These are phyloP conservation scores for Rhizopus sp. DNA, from an alignment of 371 early-diverging fungal species.

Conservation along the genomic window DNA sequence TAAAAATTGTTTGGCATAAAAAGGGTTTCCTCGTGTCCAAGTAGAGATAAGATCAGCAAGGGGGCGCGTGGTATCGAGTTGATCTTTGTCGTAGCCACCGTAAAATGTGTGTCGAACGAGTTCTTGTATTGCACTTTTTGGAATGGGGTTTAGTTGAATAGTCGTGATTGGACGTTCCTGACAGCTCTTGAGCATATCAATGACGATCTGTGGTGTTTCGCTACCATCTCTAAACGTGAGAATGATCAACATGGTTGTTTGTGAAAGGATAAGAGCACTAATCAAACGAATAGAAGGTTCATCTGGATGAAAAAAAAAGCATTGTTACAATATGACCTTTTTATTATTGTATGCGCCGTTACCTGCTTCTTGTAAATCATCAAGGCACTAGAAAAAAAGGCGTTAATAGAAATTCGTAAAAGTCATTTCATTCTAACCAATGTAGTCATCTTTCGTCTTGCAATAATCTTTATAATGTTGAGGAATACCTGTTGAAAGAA, in stretches of 20 bases:
- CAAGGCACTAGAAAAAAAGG: conserved; percentile 32
- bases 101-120: conserved; percentile 41
- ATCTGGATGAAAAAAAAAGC: conserved; percentile 24
- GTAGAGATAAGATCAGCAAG: conserved; percentile 35
- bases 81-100: conserved; percentile 20
- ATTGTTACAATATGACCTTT: background rate
- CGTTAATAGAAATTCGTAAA: background rate
- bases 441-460: conserved; percentile 41
- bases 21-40: conserved; percentile 48
- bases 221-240: conserved; percentile 42
- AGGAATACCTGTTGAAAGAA: conserved; percentile 34
- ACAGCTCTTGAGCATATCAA: conserved; percentile 16
- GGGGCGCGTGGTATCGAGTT: conserved; percentile 14
- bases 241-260: conserved; percentile 42
- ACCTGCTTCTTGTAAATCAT: conserved; percentile 55
- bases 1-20: conserved; percentile 45
- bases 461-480: conserved; percentile 42
- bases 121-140: conserved; percentile 23
- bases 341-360: conserved; percentile 1
- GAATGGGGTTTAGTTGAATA: conserved; percentile 34
- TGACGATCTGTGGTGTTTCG: conserved; percentile 28
- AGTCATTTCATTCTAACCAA: conserved; percentile 26
- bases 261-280: conserved; percentile 31
- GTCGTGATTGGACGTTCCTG: conserved; percentile 8
- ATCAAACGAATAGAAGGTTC: conserved; percentile 45